phyloP scores from a whole-genome alignment of 2,329 filamentous ascomycete species.

The Colletotrichum plurivorum region DNA sequence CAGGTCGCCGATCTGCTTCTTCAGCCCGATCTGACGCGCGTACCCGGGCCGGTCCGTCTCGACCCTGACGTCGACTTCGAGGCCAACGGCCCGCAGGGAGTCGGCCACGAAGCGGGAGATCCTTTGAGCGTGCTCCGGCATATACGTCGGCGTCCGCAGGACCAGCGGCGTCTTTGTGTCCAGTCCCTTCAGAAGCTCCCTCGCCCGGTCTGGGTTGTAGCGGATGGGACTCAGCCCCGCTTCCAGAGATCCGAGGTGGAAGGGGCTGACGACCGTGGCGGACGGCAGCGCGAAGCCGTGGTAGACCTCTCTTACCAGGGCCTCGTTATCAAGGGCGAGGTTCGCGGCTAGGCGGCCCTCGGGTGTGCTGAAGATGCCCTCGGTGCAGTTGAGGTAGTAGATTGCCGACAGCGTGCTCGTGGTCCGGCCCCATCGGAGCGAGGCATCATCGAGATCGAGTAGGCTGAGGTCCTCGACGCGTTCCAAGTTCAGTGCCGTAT shows the following conservation, averaged over 20 bases:
- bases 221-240: neutral
- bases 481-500: slow-evolving; percentile 22
- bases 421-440: slow-evolving; percentile 16
- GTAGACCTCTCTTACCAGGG: slow-evolving; percentile 16
- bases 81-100: neutral
- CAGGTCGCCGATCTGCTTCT: slow-evolving; percentile 22
- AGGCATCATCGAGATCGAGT: neutral
- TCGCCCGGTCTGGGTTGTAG: neutral
- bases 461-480: slow-evolving; percentile 12
- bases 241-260: slow-evolving; percentile 13
- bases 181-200: neutral
- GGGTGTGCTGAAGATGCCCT: slow-evolving; percentile 14
- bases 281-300: slow-evolving; percentile 13
- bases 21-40: slow-evolving; percentile 21
- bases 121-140: slow-evolving; percentile 30
- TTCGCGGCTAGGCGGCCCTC: slow-evolving; percentile 16
- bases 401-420: slow-evolving; percentile 28
- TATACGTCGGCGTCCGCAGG: slow-evolving; percentile 5
- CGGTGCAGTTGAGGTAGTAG: slow-evolving; percentile 29
- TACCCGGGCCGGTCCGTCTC: slow-evolving; percentile 26
- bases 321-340: slow-evolving; percentile 16
- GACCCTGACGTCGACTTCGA: slow-evolving; percentile 11
- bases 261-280: slow-evolving; percentile 22
- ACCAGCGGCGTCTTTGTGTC: neutral
- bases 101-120: slow-evolving; percentile 19